phyloP scores from a whole-genome alignment of 495 filamentous ascomycete species.

The Lasiosphaeria ovina region DNA sequence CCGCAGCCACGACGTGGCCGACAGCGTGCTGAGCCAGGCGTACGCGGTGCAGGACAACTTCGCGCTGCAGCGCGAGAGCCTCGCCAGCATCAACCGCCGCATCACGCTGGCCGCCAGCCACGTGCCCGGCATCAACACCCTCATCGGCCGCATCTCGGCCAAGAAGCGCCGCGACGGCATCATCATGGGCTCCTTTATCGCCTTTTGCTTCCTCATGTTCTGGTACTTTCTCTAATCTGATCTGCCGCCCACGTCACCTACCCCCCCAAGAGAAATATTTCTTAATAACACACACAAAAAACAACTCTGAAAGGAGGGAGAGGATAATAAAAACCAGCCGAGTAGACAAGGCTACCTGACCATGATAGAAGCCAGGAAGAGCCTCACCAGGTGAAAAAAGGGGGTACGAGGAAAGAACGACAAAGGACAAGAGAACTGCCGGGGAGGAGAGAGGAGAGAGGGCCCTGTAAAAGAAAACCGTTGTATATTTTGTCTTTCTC shows the following conservation, averaged over 20 bases:
- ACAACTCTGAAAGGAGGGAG: neutral
- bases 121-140: conserved; percentile 87
- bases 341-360: neutral
- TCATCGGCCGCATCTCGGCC: conserved; percentile 90
- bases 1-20: conserved; percentile 79
- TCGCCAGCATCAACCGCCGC: conserved; percentile 81
- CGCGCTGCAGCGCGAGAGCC: conserved; percentile 76
- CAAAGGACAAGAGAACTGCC: neutral
- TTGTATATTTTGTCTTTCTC: neutral
- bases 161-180: conserved; percentile 95
- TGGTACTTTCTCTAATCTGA: conserved; percentile 68
- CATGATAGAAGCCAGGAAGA: neutral
- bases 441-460: neutral
- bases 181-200: conserved; percentile 86
- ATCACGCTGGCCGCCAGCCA: conserved; percentile 86
- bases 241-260: too few species aligned
- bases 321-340: neutral
- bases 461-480: neutral
- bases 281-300: neutral
- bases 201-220: conserved; percentile 83
- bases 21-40: conserved; percentile 90
- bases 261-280: too few species aligned
- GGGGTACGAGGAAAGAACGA: neutral
- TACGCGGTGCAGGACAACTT: conserved; percentile 97
- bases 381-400: neutral